phyloP scores from a whole-genome alignment of 2,329 filamentous ascomycete genomes.

The Penicillium crustosum region DNA sequence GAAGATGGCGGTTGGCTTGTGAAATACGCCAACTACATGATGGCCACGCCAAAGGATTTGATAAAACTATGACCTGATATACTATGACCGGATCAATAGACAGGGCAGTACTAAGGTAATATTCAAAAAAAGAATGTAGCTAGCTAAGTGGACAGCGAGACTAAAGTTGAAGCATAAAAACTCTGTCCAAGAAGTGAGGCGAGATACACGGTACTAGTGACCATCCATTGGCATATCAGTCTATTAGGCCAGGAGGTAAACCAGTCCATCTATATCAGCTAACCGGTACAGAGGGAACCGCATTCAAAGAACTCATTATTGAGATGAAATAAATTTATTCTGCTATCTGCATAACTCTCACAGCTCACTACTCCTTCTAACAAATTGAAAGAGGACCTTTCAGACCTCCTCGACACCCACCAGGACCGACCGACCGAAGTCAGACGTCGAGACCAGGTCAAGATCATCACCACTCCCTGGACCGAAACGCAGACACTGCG shows the following conservation, averaged over 20 bases:
- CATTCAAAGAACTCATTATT: too few species aligned
- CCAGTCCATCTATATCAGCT: too few species aligned
- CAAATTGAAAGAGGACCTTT: slow-evolving; percentile 64
- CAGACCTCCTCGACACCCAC: slow-evolving; percentile 89
- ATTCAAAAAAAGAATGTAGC: not conserved
- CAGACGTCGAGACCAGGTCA: slow-evolving; percentile 69
- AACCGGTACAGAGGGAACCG: too few species aligned
- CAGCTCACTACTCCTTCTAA: slow-evolving; percentile 46
- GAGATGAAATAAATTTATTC: not conserved
- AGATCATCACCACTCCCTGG: slow-evolving; percentile 96
- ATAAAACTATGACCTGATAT: too few species aligned
- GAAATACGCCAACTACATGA: too few species aligned
- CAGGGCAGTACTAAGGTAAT: too few species aligned
- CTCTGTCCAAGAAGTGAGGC: too few species aligned
- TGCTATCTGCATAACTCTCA: not conserved
- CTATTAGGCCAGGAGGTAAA: too few species aligned
- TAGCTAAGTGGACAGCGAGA: too few species aligned
- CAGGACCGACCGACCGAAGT: slow-evolving; percentile 74
- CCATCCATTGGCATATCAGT: too few species aligned
- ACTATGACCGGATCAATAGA: not conserved
- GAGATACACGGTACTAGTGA: too few species aligned
- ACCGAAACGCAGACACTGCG: slow-evolving; percentile 48
- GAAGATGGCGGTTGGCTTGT: too few species aligned
- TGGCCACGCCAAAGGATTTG: not conserved
- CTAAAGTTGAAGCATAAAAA: not conserved